Evolutionary conservation across 208 protist species (phyloP), one percentile per base, ranked within the genome.

Genomic region (Porcisia hertigi): DNA sequence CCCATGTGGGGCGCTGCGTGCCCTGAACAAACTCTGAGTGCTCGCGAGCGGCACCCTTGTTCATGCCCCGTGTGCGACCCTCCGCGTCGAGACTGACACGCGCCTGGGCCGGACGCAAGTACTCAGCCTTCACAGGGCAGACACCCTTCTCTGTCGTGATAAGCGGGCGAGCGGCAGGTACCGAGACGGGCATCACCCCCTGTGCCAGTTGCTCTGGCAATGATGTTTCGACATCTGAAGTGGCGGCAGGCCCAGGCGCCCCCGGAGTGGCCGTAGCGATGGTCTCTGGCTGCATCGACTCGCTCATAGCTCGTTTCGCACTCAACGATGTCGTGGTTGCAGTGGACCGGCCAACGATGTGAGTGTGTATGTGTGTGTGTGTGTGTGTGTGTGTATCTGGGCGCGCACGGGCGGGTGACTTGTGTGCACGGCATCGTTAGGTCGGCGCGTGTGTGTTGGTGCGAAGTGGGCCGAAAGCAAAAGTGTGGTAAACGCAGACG

Each of bases 1-100:
- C 89, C 71, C 93, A 85, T 25, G 84, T 81, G 8, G 88, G 90
- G 0, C 86, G 86, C 73, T 84, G 69, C n/a, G 92, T 95, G 25
- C 88, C 88, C 45, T 77, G 71, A 43, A 89, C 87, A 43, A 71
- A 58, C 63, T 69, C 73, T 2, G 78, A 94, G 64, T 81, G 83
- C 80, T 87, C 77, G 12, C 88, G 84, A 20, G 91, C 92, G 5
- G 74, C 73, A 11, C 90, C 90, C 49, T 90, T 94, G 81, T 96
- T 96, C 92, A 94, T 94, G 54, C 92, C 92, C 16, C 89, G 83
- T 45, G 87, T 91, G 59, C 86, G 85, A 8, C 88, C 89, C 52
- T 92, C 88, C 4, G 76, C 81, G 71, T 93, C 87, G 47, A 94
- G 82, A 41, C 73, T 86, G 43, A 93, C 85, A 54, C 83, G 86